These are phyloP conservation scores for Eutypella sp. DNA, from an alignment of 2,329 filamentous ascomycete species.

Conservation along the genomic window DNA sequence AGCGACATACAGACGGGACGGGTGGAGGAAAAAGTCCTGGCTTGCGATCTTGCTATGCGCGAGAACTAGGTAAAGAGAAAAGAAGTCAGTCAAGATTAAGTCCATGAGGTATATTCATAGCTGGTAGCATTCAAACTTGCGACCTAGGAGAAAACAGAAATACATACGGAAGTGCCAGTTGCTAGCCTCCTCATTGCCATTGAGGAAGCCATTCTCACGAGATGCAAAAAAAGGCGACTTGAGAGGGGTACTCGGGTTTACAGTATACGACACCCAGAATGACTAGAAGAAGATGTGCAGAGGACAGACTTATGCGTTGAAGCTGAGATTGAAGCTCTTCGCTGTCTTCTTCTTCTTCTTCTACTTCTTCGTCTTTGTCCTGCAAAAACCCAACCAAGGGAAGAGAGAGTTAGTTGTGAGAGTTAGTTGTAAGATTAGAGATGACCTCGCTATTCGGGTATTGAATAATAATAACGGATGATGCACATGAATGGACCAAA, in stretches of 20 bases:
- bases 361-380: neutral
- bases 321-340: slow-evolving; percentile 1
- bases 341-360: neutral
- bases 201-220: slow-evolving; percentile 52
- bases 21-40: slow-evolving; percentile 82
- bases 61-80: slow-evolving; percentile 47
- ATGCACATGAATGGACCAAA: no score
- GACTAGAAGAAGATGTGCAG: neutral
- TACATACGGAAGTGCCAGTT: slow-evolving; percentile 51
- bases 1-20: slow-evolving; percentile 63
- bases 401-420: no score
- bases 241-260: neutral
- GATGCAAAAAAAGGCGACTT: slow-evolving; percentile 2
- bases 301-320: neutral
- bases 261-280: neutral
- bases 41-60: slow-evolving; percentile 53
- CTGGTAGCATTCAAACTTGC: no score
- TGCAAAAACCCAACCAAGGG: neutral
- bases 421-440: slow-evolving; percentile 3
- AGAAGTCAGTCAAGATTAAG: slow-evolving; percentile 7
- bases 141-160: slow-evolving; percentile 1
- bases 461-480: no score
- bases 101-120: no score
- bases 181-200: slow-evolving; percentile 60
- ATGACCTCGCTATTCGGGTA: no score